Conservation (phyloP, 495 filamentous ascomycete genomes). For the Penicillium salamii region DNA sequence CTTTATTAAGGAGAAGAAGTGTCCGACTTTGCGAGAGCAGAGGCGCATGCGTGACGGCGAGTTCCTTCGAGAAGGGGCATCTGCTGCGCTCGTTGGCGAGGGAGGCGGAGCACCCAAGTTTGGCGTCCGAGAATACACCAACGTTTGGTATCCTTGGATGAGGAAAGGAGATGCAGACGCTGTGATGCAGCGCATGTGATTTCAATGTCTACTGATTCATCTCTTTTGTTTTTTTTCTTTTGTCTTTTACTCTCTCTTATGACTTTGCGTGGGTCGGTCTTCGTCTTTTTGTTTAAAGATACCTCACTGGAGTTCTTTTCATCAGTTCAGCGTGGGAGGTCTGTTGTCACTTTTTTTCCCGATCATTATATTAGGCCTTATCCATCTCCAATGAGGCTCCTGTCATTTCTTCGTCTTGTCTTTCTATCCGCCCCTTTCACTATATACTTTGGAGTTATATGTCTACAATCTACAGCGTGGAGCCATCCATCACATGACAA, state of each 20-base stretch:
- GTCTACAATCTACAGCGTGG: not conserved
- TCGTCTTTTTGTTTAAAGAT: conserved; percentile 7
- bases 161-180: not conserved
- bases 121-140: conserved; percentile 1
- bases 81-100: not conserved
- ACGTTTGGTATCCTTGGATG: conserved; percentile 15
- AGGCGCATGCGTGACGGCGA: conserved; percentile 45
- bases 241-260: not conserved
- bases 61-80: conserved; percentile 33
- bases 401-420: not conserved
- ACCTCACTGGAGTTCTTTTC: conserved; percentile 4
- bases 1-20: conserved; percentile 48
- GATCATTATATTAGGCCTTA: not conserved
- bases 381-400: not conserved
- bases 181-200: not conserved
- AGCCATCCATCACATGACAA: not conserved
- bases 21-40: conserved; percentile 45
- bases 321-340: conserved; percentile 6
- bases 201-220: not conserved
- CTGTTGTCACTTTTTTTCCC: not conserved
- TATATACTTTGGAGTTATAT: not conserved
- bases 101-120: conserved; percentile 1
- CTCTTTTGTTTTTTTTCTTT: not conserved
- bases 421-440: not conserved
- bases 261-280: conserved; percentile 8